These are phyloP conservation scores for Crotalaria pallida DNA, from an alignment of 306 rosid species.

Conservation along the genomic window DNA sequence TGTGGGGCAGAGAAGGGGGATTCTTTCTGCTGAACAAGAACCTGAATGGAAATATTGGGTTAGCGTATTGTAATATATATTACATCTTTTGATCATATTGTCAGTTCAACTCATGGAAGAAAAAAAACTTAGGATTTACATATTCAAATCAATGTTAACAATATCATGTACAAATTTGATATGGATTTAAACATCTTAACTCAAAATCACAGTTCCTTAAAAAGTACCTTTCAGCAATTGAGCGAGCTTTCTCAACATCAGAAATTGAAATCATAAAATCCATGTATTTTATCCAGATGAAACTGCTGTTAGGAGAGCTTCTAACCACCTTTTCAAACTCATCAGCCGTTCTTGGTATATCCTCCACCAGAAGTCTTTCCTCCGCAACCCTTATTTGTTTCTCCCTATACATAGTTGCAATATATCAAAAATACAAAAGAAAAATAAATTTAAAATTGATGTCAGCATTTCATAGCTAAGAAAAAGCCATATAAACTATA, in stretches of 20 bases:
- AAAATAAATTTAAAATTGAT: neutral
- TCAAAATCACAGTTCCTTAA: neutral
- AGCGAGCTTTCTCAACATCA: slow-evolving; percentile 84
- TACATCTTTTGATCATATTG: neutral
- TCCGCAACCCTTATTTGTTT: slow-evolving; percentile 67
- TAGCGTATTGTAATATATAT: neutral
- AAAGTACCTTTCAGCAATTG: slow-evolving; percentile 79
- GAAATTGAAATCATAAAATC: slow-evolving; percentile 66
- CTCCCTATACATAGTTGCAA: slow-evolving; percentile 48
- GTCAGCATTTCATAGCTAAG: neutral
- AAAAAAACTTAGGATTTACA: neutral
- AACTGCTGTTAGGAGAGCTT: slow-evolving; percentile 89
- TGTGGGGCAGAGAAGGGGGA: no score
- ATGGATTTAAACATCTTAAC: neutral
- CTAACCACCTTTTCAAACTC: slow-evolving; percentile 89
- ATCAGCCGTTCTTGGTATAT: slow-evolving; percentile 78
- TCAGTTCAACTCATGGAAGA: neutral
- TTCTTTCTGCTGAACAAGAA: no score
- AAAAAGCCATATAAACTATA: neutral
- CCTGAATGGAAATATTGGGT: neutral
- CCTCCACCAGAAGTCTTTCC: slow-evolving; percentile 77
- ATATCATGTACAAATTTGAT: neutral
- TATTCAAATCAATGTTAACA: neutral
- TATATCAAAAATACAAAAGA: neutral
- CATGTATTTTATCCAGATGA: slow-evolving; percentile 85